Base-by-base conservation (phyloP, 805 yeast species). In the Schizosaccharomyces osmophilus region DNA sequence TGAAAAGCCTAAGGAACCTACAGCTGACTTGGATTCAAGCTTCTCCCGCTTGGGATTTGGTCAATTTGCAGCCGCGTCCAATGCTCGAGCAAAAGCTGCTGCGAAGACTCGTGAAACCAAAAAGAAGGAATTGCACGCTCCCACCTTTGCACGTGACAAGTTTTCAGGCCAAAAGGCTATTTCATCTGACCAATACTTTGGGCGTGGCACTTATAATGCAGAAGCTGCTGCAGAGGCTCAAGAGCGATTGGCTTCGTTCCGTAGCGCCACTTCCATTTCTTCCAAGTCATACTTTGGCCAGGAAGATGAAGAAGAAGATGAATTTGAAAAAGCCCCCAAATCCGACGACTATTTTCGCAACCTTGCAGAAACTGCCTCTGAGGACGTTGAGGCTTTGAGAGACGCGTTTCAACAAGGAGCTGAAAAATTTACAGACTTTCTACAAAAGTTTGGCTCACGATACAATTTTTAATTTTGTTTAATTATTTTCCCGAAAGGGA, bases 341-440 rank as follows among this genome's bases (percentile, higher is more conserved):
- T 69, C 68, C 59, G 83, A 83, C 8, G 74, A 82, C 66, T 74
- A 82, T 68, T 86, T 86, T 1, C 78, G 81, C 54, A 79, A 82
- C 64, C 82, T 86, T 68, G 77, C 83, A 61, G 82, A 83, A 60
- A 82, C 84, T 62, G 83, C 90, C n/a, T 83, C 82, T 67, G 95
- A 93, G 68, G 98, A 93, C 72, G 75, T 93, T 69, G 87, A 84
- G 59, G 87, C 83, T 62, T 74, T 93, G 69, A 88, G 86, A 74
- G 95, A 87, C 71, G 96, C 88, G 17, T 78, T 93, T 65, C 97
- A 90, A 72, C 85, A 82, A 66, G 97, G 97, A 63, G 97, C 97
- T 29, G 85, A 83, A 69, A 88, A 86, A 73, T 75, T 90, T 62
- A 87, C 94, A 36, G 84, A 83, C 36, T 82, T 84, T 69, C 76